A percentile compares a stretch with the other conserved stretches of the same genome.
phyloP scores from a whole-genome alignment of 768 basidiomycete species.

The Lentinus brumalis region DNA sequence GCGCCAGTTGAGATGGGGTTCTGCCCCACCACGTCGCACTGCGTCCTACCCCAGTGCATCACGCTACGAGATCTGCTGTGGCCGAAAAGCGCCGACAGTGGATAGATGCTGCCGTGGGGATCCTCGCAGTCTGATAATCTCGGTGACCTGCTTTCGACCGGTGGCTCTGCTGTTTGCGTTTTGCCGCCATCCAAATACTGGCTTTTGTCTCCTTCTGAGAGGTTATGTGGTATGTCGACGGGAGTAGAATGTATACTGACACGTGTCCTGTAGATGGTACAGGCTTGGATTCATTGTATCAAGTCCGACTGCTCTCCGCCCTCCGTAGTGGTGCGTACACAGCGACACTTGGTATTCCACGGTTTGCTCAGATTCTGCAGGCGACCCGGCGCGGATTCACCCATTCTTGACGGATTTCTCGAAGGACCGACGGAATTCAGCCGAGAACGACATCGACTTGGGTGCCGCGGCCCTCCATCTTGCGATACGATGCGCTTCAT shows the following conservation, averaged over 20 bases:
- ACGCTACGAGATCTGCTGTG: too few relatives aligned
- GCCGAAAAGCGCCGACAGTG: too few relatives aligned
- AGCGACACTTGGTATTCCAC: neutral
- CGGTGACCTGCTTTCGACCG: too few relatives aligned
- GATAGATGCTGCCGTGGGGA: too few relatives aligned
- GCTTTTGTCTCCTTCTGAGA: too few relatives aligned
- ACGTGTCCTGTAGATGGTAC: neutral
- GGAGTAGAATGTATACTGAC: neutral
- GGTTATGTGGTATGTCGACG: neutral
- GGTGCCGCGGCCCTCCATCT: conserved; percentile 79
- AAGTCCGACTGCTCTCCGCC: conserved; percentile 44
- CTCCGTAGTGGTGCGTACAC: conserved; percentile 39
- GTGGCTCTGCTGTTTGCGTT: too few relatives aligned
- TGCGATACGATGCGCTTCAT: conserved; percentile 78
- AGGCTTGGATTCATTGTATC: conserved; percentile 38
- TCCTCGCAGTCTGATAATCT: too few relatives aligned
- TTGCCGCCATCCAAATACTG: too few relatives aligned
- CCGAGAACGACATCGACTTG: conserved; percentile 55
- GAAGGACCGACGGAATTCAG: conserved; percentile 58
- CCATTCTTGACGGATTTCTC: conserved; percentile 78
- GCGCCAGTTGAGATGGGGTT: too few relatives aligned
- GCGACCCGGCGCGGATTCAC: conserved; percentile 78
- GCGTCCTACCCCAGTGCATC: too few relatives aligned
- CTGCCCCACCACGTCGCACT: too few relatives aligned
- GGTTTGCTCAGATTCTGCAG: conserved; percentile 38